phyloP scores from a whole-genome alignment of 345 rosid genomes.

The Abelmoschus esculentus region DNA sequence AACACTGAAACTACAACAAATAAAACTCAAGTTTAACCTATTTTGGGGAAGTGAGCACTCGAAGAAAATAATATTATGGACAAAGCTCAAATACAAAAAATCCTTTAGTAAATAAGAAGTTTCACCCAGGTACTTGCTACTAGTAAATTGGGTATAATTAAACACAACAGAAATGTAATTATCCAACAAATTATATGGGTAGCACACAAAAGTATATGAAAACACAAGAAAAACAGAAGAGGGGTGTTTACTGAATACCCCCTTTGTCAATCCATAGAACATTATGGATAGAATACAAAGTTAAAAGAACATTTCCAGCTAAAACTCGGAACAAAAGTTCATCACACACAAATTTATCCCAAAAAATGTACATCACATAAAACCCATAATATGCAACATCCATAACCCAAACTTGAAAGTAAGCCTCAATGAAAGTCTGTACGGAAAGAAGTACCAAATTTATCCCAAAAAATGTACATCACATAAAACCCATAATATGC shows the following conservation, averaged over 20 bases:
- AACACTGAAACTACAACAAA: background rate
- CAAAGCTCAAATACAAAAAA: background rate
- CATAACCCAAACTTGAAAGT: constrained; percentile 6
- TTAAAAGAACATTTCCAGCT: too few species aligned
- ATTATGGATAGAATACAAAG: background rate
- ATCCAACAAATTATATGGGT: background rate
- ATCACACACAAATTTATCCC: too few species aligned
- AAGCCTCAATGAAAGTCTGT: background rate
- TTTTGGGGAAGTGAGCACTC: background rate
- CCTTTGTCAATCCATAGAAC: too few species aligned
- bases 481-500: background rate
- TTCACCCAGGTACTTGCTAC: background rate
- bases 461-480: background rate
- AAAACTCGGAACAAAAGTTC: too few species aligned
- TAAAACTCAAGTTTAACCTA: background rate
- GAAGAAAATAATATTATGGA: background rate
- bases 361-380: background rate
- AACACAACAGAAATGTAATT: background rate
- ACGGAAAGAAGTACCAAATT: too few species aligned
- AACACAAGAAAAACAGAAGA: background rate
- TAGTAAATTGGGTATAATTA: too few species aligned
- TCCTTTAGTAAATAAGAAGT: background rate
- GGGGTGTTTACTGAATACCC: background rate
- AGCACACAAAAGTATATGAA: background rate
- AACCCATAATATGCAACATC: background rate